Evolutionary conservation across 306 rosid genomes (phyloP), one percentile per base, ranked within the genome.

Genomic region (Prunus salicina): DNA sequence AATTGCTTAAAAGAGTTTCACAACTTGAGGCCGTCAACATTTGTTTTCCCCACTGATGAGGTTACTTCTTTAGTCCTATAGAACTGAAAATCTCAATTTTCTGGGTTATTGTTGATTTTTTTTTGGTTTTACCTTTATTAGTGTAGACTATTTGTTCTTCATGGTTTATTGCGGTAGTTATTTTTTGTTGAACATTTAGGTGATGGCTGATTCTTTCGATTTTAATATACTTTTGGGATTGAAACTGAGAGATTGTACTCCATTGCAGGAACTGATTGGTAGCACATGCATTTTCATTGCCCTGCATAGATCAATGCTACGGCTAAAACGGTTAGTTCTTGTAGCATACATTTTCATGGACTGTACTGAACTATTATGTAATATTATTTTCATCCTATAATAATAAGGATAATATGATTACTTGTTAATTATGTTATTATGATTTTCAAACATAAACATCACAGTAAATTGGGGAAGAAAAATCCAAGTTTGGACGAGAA

Each of bases 1-100:
- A 89, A 86, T 82, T 90, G 95, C 87, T 88, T 94, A 87, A 90
- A 89, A 89, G 95, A 92, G 73, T 88, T 89, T 85, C 89, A 94
- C 91, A 94, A 94, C 84, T 82, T 92, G 89, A 89, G 89, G 89
- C 93, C 98, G 58, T 89, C 98, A 24, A 94, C 96, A 61, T 90
- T 94, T 81, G 82, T 94, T 70, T 92, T 84, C 69, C 98, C 98
- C 5, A 89, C 84, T 65, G 89, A 94, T 30, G 93, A 94, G 98
- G 98, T 92, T 70, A 50, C 25, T 49, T 74, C 70, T 63, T 74
- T 11, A 19, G 49, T 13, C 78, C 19, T 5, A 0, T 19, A 12
- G 19, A 30, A 30, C 64, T 51, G 62, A 43, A 52, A 30, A 41
- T 28, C 25, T 30, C 62, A 52, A n/a, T 25, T 52, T 4, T 38